phyloP scores from a whole-genome alignment of 2,329 filamentous ascomycete species.

The Cercospora sojina region DNA sequence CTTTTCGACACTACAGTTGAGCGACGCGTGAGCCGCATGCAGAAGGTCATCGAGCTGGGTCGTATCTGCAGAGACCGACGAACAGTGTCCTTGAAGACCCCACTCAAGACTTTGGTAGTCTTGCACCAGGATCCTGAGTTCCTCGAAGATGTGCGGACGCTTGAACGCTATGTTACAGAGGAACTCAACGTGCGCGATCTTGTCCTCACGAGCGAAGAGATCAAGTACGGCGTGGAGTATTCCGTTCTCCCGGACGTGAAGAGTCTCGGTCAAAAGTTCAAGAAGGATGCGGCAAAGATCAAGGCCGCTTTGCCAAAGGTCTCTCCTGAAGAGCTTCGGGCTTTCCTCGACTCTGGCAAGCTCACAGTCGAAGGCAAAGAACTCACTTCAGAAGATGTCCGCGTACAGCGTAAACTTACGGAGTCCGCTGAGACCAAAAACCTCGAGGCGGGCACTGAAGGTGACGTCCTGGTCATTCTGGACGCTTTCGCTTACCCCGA shows the following conservation, averaged over 20 bases:
- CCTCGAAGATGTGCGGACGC: conserved; percentile 78
- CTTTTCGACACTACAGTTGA: conserved; percentile 85
- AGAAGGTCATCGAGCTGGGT: conserved; percentile 88
- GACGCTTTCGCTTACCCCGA: conserved; percentile 80
- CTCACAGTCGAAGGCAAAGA: conserved; percentile 84
- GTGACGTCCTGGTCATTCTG: conserved; percentile 88
- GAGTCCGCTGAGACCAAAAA: conserved; percentile 69
- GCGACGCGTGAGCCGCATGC: conserved; percentile 85
- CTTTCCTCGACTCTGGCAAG: conserved; percentile 69
- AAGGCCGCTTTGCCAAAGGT: conserved; percentile 84
- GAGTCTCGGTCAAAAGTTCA: conserved; percentile 91
- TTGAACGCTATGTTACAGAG: conserved; percentile 85
- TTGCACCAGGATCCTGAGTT: conserved; percentile 82
- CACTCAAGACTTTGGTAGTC: conserved; percentile 83
- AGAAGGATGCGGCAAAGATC: conserved; percentile 88
- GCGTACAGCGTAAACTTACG: conserved; percentile 75
- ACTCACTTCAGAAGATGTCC: conserved; percentile 77
- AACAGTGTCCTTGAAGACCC: conserved; percentile 83
- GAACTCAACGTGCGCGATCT: conserved; percentile 89
- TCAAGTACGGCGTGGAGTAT: conserved; percentile 88
- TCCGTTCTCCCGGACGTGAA: conserved; percentile 90
- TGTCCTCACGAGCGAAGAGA: conserved; percentile 80
- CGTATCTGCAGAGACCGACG: conserved; percentile 83
- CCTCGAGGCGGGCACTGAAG: conserved; percentile 83
- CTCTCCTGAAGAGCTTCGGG: conserved; percentile 75